phyloP scores from a whole-genome alignment of 106 monocot genomes.

The Apostasia shenzhenica region DNA sequence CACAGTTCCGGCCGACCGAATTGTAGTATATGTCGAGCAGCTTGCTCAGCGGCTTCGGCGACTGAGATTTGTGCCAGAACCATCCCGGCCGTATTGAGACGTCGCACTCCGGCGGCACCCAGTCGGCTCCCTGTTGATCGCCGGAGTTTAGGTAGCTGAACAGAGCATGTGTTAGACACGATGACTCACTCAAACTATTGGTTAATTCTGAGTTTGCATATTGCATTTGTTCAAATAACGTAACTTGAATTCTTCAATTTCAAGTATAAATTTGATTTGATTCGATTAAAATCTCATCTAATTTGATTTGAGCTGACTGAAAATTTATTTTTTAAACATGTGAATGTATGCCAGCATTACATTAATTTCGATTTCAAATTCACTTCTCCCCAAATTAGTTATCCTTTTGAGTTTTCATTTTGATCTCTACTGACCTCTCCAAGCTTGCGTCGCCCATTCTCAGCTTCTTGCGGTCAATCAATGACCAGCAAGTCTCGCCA shows the following conservation, averaged over 20 bases:
- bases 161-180: not conserved
- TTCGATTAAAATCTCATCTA: no score
- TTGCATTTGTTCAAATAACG: no score
- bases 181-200: no score
- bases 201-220: no score
- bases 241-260: no score
- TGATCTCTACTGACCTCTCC: constrained; percentile 17
- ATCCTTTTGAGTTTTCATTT: no score
- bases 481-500: constrained; percentile 74
- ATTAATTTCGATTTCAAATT: no score
- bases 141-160: constrained; percentile 70
- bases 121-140: constrained; percentile 57
- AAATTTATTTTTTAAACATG: no score
- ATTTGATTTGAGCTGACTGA: no score
- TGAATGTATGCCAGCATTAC: no score
- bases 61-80: constrained; percentile 85
- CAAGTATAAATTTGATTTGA: no score
- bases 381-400: no score
- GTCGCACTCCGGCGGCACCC: constrained; percentile 96
- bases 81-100: constrained; percentile 79
- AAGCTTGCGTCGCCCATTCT: constrained; percentile 55
- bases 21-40: constrained; percentile 85
- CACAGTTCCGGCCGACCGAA: constrained; percentile 83
- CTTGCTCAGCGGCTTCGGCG: constrained; percentile 45
- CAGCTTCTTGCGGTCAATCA: constrained; percentile 49